Evolutionary conservation across 495 filamentous ascomycete genomes (phyloP).

Genomic region (Podospora tetraspora): DNA sequence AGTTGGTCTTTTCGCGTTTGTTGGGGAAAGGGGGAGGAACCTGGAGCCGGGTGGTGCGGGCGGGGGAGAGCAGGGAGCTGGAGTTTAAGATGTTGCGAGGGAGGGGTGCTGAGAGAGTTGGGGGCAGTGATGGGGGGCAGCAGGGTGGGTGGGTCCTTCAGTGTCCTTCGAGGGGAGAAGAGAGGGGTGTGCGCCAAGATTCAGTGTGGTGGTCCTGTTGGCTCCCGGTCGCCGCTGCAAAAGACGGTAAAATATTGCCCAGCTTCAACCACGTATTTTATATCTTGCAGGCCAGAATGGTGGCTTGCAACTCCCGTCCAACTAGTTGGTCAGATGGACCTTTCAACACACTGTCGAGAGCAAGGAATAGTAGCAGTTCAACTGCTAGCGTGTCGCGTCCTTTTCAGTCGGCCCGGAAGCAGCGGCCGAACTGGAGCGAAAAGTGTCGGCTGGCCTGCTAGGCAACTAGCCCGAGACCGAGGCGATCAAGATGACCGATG

Average conservation of each 20-base stretch:
- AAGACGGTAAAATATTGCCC: not conserved
- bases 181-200: not conserved
- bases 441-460: not conserved
- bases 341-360: not conserved
- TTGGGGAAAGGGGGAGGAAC: constrained; percentile 11
- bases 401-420: not conserved
- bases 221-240: not conserved
- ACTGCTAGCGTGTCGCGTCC: not conserved
- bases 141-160: constrained; percentile 1
- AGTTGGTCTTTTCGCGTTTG: constrained; percentile 2
- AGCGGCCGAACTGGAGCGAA: not conserved
- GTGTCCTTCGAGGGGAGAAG: not conserved
- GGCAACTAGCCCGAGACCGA: not conserved
- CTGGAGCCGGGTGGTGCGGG: constrained; percentile 3
- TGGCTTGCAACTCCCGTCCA: not conserved
- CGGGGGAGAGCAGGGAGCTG: constrained; percentile 16
- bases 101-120: constrained; percentile 13
- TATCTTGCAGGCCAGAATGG: not conserved
- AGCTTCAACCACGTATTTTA: not conserved
- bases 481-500: not conserved
- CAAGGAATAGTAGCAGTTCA: not conserved
- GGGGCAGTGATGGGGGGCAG: constrained; percentile 7
- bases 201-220: not conserved
- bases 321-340: not conserved
- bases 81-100: constrained; percentile 20